Evolutionary conservation across 352 stramenopile genomes (phyloP).

Genomic region (Pythium apleroticum): DNA sequence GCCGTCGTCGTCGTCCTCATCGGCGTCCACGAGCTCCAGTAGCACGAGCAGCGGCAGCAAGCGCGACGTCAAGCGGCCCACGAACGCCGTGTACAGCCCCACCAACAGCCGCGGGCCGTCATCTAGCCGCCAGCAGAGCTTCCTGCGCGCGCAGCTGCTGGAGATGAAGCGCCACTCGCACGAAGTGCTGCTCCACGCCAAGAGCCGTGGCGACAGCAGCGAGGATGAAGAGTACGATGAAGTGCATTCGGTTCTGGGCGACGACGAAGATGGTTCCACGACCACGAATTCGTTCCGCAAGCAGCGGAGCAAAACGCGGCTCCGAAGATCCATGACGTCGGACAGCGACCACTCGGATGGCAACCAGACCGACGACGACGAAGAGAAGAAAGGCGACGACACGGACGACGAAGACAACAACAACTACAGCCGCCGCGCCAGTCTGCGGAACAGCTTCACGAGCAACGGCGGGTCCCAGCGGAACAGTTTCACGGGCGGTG

Average conservation of each 20-base stretch:
- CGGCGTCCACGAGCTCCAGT: slow-evolving; percentile 33
- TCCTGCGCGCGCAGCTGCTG: slow-evolving; percentile 60
- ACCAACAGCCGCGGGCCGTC: slow-evolving; percentile 25
- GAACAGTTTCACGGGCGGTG: slow-evolving; percentile 13
- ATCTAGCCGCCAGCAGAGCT: slow-evolving; percentile 66
- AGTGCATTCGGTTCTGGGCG: slow-evolving; percentile 30
- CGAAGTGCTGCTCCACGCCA: slow-evolving; percentile 44
- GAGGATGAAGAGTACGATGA: slow-evolving; percentile 43
- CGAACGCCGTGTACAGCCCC: background rate
- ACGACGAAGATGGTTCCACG: slow-evolving; percentile 28
- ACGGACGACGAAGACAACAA: slow-evolving; percentile 22
- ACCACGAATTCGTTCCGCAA: slow-evolving; percentile 4
- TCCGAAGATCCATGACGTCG: slow-evolving; percentile 10
- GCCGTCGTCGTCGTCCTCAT: slow-evolving; percentile 37
- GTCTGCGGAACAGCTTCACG: slow-evolving; percentile 11
- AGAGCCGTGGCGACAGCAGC: slow-evolving; percentile 23
- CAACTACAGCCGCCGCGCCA: background rate
- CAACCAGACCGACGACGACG: slow-evolving; percentile 21
- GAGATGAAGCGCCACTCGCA: slow-evolving; percentile 80
- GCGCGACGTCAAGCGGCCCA: background rate
- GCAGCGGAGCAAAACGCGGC: slow-evolving; percentile 10
- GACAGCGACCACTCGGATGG: slow-evolving; percentile 17
- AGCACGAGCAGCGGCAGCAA: slow-evolving; percentile 11
- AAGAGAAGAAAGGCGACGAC: slow-evolving; percentile 19
- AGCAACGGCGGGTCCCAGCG: background rate